Percentiles rank a stretch among this genome's conserved stretches.
Conservation (phyloP, 306 rosid genomes). For the peach (Prunus persica) region DNA sequence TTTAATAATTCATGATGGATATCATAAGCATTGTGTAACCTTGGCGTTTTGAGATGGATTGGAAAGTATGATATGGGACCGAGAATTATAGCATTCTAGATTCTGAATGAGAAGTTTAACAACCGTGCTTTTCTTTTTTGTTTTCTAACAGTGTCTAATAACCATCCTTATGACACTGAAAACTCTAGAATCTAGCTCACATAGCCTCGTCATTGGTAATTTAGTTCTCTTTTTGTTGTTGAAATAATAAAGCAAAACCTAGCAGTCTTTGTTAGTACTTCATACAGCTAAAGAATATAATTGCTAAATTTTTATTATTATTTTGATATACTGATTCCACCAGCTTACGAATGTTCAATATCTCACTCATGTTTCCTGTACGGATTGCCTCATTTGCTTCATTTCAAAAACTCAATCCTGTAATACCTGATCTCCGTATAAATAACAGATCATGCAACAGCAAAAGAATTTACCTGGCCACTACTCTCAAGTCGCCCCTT, state of each 20-base stretch:
- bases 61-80: not conserved
- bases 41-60: not conserved
- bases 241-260: not conserved
- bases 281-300: not conserved
- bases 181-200: not conserved
- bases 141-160: not conserved
- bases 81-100: not conserved
- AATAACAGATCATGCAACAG: not conserved
- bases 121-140: not conserved
- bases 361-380: not conserved
- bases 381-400: not conserved
- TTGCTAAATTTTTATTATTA: not conserved
- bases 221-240: not conserved
- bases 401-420: not conserved
- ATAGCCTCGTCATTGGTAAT: not conserved
- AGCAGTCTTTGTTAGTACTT: not conserved
- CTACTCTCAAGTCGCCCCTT: conserved; percentile 80
- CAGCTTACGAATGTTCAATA: not conserved
- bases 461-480: conserved; percentile 56
- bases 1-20: not conserved
- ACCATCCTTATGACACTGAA: not conserved
- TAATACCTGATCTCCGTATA: not conserved
- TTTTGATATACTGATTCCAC: not conserved
- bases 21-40: not conserved
- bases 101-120: not conserved